These are phyloP conservation scores for Puccinia triticina DNA, from an alignment of 1,284 basidiomycete genomes.

Conservation along the genomic window DNA sequence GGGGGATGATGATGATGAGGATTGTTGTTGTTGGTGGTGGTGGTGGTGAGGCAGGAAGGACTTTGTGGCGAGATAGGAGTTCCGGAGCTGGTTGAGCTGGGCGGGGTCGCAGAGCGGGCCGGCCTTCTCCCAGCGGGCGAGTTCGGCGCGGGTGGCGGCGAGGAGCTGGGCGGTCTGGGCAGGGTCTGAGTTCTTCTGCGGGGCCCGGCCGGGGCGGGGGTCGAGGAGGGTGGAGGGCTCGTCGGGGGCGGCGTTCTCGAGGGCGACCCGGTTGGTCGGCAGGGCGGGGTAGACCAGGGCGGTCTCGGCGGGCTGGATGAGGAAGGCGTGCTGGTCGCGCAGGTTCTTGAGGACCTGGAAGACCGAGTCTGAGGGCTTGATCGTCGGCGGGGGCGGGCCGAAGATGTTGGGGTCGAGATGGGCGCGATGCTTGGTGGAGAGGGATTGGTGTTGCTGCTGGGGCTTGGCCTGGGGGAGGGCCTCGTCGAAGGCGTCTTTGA, in stretches of 20 bases:
- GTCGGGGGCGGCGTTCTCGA: neutral
- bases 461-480: neutral
- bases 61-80: slow-evolving; percentile 21
- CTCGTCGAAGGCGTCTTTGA: neutral
- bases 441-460: neutral
- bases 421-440: neutral
- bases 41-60: neutral
- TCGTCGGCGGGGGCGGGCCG: slow-evolving; percentile 5
- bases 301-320: slow-evolving; percentile 22
- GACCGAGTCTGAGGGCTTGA: slow-evolving; percentile 19
- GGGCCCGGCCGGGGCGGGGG: neutral
- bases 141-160: slow-evolving; percentile 1
- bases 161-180: neutral
- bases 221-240: neutral
- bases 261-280: slow-evolving; percentile 21
- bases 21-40: too few relatives aligned
- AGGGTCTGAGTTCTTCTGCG: neutral
- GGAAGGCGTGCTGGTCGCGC: slow-evolving; percentile 21
- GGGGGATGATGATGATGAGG: too few relatives aligned
- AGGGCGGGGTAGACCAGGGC: slow-evolving; percentile 25
- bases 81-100: neutral
- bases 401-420: slow-evolving; percentile 42
- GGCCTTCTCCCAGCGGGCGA: neutral
- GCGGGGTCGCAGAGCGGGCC: neutral
- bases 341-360: slow-evolving; percentile 23